A percentile compares a stretch with the other conserved stretches of the same genome.
These are phyloP conservation scores for Dichomitus squalens DNA, from an alignment of 1,284 basidiomycete genomes.

Conservation along the genomic window DNA sequence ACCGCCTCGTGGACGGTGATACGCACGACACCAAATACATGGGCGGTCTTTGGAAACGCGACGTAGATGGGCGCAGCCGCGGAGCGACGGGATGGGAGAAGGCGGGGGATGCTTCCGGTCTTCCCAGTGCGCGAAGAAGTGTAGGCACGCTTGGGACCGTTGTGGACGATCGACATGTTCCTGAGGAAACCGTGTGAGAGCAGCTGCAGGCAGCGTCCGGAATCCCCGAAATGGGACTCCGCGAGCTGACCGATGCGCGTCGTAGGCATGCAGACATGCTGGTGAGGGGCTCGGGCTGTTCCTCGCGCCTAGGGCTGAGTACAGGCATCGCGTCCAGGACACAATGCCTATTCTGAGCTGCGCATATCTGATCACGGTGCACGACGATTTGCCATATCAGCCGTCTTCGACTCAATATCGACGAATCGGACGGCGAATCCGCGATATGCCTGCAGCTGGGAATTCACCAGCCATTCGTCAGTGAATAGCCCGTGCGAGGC, in stretches of 20 bases:
- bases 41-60: not conserved
- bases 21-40: not conserved
- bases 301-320: not conserved
- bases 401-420: not conserved
- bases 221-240: conserved; percentile 17
- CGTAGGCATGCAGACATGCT: not conserved
- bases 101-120: conserved; percentile 12
- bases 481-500: not conserved
- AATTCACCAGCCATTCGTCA: not conserved
- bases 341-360: not conserved
- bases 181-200: conserved; percentile 14
- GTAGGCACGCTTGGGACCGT: conserved; percentile 9
- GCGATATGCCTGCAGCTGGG: not conserved
- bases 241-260: conserved; percentile 8
- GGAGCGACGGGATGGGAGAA: conserved; percentile 12
- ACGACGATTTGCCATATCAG: not conserved
- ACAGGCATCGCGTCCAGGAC: not conserved
- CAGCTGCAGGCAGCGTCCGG: conserved; percentile 2
- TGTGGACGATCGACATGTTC: conserved; percentile 18
- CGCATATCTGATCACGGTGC: not conserved
- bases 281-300: not conserved
- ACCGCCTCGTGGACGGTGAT: not conserved
- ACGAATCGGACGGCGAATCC: not conserved
- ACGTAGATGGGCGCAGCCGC: conserved; percentile 8
- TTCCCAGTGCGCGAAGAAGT: conserved; percentile 9